Percentiles rank a stretch among this genome's conserved stretches.
Evolutionary conservation across 2,329 filamentous ascomycete genomes (phyloP).

Genomic region (Chaetomiaceae sp.): DNA sequence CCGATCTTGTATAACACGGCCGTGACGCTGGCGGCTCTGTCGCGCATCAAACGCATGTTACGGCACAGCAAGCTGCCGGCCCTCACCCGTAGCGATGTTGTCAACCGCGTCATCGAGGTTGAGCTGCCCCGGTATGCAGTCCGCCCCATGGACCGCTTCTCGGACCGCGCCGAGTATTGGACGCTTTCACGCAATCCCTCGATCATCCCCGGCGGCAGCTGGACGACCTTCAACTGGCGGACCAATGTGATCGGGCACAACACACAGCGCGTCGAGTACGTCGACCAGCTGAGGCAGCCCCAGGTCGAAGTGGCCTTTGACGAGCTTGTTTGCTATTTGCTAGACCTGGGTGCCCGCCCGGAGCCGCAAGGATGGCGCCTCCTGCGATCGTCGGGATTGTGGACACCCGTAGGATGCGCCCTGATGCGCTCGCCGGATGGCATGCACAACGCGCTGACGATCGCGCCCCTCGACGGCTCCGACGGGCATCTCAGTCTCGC

Average conservation of each 20-base stretch:
- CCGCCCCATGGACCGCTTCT: slow-evolving; percentile 54
- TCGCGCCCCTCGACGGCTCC: slow-evolving; percentile 55
- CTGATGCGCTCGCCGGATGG: slow-evolving; percentile 52
- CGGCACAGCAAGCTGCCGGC: slow-evolving; percentile 53
- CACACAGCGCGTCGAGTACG: slow-evolving; percentile 60
- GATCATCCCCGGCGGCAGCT: slow-evolving; percentile 55
- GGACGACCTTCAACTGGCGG: slow-evolving; percentile 64
- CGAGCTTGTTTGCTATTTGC: slow-evolving; percentile 56
- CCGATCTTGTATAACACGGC: slow-evolving; percentile 64
- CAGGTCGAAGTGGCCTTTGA: slow-evolving; percentile 54
- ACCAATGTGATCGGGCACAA: slow-evolving; percentile 58
- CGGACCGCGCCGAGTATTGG: slow-evolving; percentile 55
- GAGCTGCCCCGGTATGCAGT: slow-evolving; percentile 62
- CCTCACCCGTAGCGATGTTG: slow-evolving; percentile 58
- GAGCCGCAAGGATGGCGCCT: slow-evolving; percentile 56
- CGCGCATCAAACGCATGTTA: slow-evolving; percentile 57
- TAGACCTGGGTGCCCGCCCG: slow-evolving; percentile 60
- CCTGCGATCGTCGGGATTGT: slow-evolving; percentile 53
- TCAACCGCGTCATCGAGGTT: slow-evolving; percentile 63
- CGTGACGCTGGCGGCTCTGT: slow-evolving; percentile 55
- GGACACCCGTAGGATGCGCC: slow-evolving; percentile 56
- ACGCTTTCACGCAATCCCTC: slow-evolving; percentile 47
- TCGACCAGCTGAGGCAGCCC: slow-evolving; percentile 50
- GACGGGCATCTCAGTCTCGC: slow-evolving; percentile 57
- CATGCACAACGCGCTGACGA: slow-evolving; percentile 45